Base-by-base conservation (phyloP, 345 rosid genomes). In the Corymbia maculata region DNA sequence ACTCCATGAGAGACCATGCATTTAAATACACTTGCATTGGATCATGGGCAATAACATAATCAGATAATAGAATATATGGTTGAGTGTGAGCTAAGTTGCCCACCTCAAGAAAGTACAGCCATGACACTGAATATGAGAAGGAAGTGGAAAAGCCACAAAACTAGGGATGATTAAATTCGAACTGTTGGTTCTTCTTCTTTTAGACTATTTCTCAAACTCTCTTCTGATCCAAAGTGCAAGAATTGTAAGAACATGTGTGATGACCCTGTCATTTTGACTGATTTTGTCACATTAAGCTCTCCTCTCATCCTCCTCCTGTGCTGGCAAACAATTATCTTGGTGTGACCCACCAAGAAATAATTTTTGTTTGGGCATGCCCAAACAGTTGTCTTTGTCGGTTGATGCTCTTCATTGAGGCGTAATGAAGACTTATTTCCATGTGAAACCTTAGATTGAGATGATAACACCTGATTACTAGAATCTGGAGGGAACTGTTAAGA, bases 291-390 rank as follows among this genome's bases (percentile, higher is more conserved):
- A 42, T 75, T 75, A 17, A 42, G 49, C 24, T 75, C 82, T 75
- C 49, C 49, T 36, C 82, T 19, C 26, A 17, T 19, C 49, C 8
- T 10, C 49, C 49, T 75, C 49, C 82, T 17, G 82, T 9, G 82
- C 82, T 19, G 82, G 82, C 26, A 51, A 44, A 51, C 44, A 88
- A 85, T 85, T 85, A 42, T 21, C 66, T 51, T 26, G 85, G 87
- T 64, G 85, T 85, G 89, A 88, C 89, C 89, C 89, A 88, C 89
- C 84, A 85, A 86, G 59, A 68, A 70, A 85, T 50, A 85, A 15
- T 24, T 3, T 85, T 85, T 47, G 52, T 86, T 36, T 61, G 51
- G 89, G 86, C 61, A 87, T 66, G 88, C 42, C 84, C 51, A 24
- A 87, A 49, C 49, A 22, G 88, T 75, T 75, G 86, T 32, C n/a